Percentiles rank a stretch among this genome's conserved stretches.
Evolutionary conservation across 306 rosid genomes (phyloP).

Genomic region (Prunus mume): DNA sequence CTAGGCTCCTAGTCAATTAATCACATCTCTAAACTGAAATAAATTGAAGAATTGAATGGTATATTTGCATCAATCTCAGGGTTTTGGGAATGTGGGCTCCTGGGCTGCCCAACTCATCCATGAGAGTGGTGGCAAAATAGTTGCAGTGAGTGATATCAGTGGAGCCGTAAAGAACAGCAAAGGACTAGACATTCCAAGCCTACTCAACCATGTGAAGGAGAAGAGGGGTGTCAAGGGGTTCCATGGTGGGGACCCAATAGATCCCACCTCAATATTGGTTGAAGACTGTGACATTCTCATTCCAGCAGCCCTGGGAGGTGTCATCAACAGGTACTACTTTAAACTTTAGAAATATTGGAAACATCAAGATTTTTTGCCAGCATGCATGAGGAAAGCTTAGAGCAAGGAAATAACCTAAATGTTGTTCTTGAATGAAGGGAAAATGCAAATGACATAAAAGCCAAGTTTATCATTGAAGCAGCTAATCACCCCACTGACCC

Average conservation of each 20-base stretch:
- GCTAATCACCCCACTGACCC: slow-evolving; percentile 98
- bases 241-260: slow-evolving; percentile 62
- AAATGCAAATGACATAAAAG: slow-evolving; percentile 76
- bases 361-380: background rate
- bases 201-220: slow-evolving; percentile 55
- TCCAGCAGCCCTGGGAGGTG: slow-evolving; percentile 99
- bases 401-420: background rate
- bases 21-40: background rate
- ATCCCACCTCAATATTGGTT: slow-evolving; percentile 56
- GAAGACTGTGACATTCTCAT: slow-evolving; percentile 83
- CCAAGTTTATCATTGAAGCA: slow-evolving; percentile 85
- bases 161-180: slow-evolving; percentile 75
- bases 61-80: slow-evolving; percentile 36
- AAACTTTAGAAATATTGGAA: no score
- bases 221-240: slow-evolving; percentile 68
- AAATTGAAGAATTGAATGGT: no score
- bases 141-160: slow-evolving; percentile 81
- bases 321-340: slow-evolving; percentile 53
- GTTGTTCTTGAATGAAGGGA: slow-evolving; percentile 45
- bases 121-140: slow-evolving; percentile 82
- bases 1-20: no score
- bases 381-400: background rate
- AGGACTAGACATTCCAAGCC: slow-evolving; percentile 74
- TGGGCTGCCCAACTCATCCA: slow-evolving; percentile 84
- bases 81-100: slow-evolving; percentile 93